Evolutionary conservation across 2,329 filamentous ascomycete species (phyloP), one percentile per base, ranked within the genome.

Genomic region (Cercospora berteroae): DNA sequence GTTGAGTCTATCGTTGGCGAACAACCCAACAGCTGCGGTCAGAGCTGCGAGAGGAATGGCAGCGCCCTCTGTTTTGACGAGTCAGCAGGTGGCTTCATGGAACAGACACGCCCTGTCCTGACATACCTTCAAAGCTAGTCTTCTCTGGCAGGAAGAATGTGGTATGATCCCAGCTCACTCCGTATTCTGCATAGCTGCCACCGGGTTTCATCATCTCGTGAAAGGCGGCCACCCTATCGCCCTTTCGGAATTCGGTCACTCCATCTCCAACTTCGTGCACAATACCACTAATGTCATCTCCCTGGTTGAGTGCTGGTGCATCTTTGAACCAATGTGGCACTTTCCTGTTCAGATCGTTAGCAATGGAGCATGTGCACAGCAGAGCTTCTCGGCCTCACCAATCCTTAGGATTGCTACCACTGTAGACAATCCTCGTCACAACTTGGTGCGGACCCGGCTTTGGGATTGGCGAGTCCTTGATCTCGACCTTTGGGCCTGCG

Each of bases 151-250:
- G 77, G 71, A 83, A 83, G 73, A 89, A 88, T 0, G 86, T 88
- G 0, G 86, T 86, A 72, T 85, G 81, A 36, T 83, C 81, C 77
- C 80, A 84, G 0, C 84, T 83, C 12, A 89, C 77, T 2, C 86
- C 84, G 69, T 89, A 90, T 73, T 89, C 87, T 3, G 87, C 88
- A 68, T 84, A 90, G 5, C 80, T 83, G 2, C 88, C 88, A 33
- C 81, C 74, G 0, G 82, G 79, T 0, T 78, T 76, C 33, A 77
- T 68, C 82, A 89, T 88, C 67, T 79, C 73, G 67, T 84, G 82
- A 78, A 87, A 86, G 2, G 83, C 84, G 5, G 84, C 84, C 0
- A 88, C 86, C n/a, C 85, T 82, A 74, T 88, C 86, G 27, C 86
- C 86, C 0, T 79, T 79, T 67, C 83, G 83, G 80, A 88, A 88